Conservation (phyloP, 2,329 filamentous ascomycete genomes). For the Alternaria conjuncta region DNA sequence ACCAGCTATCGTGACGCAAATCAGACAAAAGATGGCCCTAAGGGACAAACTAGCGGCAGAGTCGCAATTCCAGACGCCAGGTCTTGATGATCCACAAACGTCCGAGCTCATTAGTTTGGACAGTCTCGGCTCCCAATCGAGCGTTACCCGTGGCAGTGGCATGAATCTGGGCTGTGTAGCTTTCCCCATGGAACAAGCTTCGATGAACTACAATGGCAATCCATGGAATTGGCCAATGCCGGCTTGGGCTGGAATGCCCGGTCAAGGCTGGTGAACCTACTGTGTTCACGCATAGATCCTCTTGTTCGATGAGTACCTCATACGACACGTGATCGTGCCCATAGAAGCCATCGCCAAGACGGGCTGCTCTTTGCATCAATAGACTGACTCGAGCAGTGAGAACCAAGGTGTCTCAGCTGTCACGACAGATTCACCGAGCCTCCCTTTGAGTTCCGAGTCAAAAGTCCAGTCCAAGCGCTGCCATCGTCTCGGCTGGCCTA, state of each 20-base stretch:
- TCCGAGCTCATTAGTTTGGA: constrained; percentile 1
- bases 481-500: not conserved
- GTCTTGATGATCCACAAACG: not conserved
- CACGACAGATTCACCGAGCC: not conserved
- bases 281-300: not conserved
- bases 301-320: not conserved
- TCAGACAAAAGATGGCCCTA: constrained; percentile 4
- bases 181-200: constrained; percentile 2
- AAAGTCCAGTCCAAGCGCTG: not conserved
- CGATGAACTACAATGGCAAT: not conserved
- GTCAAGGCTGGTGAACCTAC: constrained; percentile 8
- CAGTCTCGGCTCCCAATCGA: not conserved
- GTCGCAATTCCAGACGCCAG: not conserved
- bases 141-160: not conserved
- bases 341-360: not conserved
- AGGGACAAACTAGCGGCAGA: not conserved
- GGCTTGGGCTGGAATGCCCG: constrained; percentile 9
- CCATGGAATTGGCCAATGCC: constrained; percentile 13
- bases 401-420: not conserved
- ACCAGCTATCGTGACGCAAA: constrained; percentile 12
- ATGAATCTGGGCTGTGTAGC: not conserved
- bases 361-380: not conserved
- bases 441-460: not conserved
- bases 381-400: not conserved
- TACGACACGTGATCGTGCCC: not conserved